These are phyloP conservation scores for Gastrolobium bilobum DNA, from an alignment of 306 rosid genomes.

Conservation along the genomic window DNA sequence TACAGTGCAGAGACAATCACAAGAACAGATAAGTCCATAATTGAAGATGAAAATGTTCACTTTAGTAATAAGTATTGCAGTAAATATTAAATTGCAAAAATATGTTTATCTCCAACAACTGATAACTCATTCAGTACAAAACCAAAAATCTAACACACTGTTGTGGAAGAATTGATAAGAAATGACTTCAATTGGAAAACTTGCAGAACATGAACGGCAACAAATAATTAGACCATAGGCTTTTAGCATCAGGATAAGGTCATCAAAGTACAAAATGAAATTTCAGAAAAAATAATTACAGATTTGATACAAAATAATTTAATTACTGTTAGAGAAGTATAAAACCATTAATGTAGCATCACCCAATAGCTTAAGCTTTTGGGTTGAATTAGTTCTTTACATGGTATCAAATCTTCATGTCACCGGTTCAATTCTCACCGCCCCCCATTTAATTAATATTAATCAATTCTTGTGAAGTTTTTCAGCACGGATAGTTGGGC, in stretches of 20 bases:
- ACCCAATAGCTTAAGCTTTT: too few relatives aligned
- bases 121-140: not conserved
- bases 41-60: constrained; percentile 11
- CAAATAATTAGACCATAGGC: not conserved
- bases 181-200: not conserved
- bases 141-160: constrained; percentile 7
- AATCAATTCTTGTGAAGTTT: too few relatives aligned
- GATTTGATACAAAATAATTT: not conserved
- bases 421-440: too few relatives aligned
- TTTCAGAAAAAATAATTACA: not conserved
- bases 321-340: too few relatives aligned
- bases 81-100: constrained; percentile 29
- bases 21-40: not conserved
- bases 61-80: constrained; percentile 6
- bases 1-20: not conserved
- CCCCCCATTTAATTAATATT: too few relatives aligned
- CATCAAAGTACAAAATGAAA: not conserved
- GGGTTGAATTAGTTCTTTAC: too few relatives aligned
- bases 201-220: constrained; percentile 20
- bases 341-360: too few relatives aligned
- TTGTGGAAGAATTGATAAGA: constrained; percentile 12
- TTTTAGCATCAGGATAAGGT: not conserved
- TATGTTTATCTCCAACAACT: not conserved
- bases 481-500: too few relatives aligned
- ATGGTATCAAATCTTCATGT: too few relatives aligned